phyloP scores from a whole-genome alignment of 2,329 filamentous ascomycete genomes.

The Sclerotinia subarctica region DNA sequence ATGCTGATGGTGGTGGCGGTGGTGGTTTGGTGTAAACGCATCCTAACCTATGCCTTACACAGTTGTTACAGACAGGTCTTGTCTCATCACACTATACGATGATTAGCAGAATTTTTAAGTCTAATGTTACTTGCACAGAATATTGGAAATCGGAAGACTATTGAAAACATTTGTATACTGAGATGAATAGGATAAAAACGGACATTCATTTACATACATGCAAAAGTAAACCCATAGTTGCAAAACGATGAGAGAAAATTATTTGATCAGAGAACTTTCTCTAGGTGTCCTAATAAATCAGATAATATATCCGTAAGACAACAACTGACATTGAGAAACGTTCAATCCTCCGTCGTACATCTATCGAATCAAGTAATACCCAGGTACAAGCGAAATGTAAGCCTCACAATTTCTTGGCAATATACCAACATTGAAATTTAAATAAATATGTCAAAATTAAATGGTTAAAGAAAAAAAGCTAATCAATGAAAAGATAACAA shows the following conservation, averaged over 20 bases:
- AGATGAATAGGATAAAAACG: background rate
- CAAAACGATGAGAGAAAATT: background rate
- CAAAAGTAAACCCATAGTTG: background rate
- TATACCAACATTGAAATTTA: background rate
- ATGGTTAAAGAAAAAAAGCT: background rate
- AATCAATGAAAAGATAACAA: constrained; percentile 22
- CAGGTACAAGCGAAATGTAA: constrained; percentile 9
- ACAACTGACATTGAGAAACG: background rate
- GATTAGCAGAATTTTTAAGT: background rate
- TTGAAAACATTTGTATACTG: background rate
- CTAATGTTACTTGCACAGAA: background rate
- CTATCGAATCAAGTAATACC: background rate
- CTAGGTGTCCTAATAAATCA: background rate
- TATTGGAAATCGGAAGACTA: background rate
- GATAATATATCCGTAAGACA: background rate
- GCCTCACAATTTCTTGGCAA: background rate
- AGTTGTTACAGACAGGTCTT: constrained; percentile 26
- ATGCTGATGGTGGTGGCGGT: background rate
- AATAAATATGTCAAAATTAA: background rate
- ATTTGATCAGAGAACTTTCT: background rate
- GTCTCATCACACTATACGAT: constrained; percentile 25
- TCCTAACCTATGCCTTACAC: constrained; percentile 24
- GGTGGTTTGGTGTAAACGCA: constrained; percentile 24
- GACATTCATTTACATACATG: background rate
- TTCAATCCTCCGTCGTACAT: background rate